These are phyloP conservation scores for Coniosporium apollinis DNA, from an alignment of 495 filamentous ascomycete genomes.

Conservation along the genomic window DNA sequence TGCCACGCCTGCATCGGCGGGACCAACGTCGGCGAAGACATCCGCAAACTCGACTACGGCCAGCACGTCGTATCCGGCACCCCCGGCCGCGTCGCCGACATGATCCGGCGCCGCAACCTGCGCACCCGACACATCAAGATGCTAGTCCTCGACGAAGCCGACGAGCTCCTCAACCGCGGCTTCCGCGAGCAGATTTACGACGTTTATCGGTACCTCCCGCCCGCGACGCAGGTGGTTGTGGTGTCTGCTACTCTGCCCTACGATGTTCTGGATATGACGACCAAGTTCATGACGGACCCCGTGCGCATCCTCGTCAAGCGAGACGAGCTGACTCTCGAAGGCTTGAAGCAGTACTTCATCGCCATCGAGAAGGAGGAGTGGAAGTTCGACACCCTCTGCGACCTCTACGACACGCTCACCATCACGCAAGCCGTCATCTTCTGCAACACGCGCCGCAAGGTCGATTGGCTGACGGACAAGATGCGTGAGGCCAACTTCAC, in stretches of 20 bases:
- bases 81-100: slow-evolving; percentile 90
- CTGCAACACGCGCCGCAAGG: slow-evolving; percentile 98
- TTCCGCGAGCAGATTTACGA: slow-evolving; percentile 99
- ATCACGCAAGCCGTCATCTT: slow-evolving; percentile 99
- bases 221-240: slow-evolving; percentile 92
- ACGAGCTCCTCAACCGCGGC: slow-evolving; percentile 75
- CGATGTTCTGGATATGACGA: slow-evolving; percentile 97
- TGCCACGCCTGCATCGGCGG: slow-evolving; percentile 98
- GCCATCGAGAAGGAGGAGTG: slow-evolving; percentile 99
- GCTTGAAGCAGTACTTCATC: slow-evolving; percentile 98
- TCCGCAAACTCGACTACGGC: slow-evolving; percentile 89
- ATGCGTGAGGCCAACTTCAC: slow-evolving; percentile 97
- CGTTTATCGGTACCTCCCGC: slow-evolving; percentile 91
- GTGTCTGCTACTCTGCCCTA: slow-evolving; percentile 94
- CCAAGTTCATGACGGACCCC: slow-evolving; percentile 99
- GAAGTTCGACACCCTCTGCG: slow-evolving; percentile 99
- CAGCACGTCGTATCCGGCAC: slow-evolving; percentile 95
- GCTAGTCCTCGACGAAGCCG: slow-evolving; percentile 94
- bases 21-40: slow-evolving; percentile 93
- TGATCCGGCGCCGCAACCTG: slow-evolving; percentile 93
- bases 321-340: slow-evolving; percentile 96
- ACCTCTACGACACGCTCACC: slow-evolving; percentile 96
- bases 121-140: slow-evolving; percentile 96
- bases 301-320: slow-evolving; percentile 98
- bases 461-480: slow-evolving; percentile 98